Evolutionary conservation across 2,329 filamentous ascomycete species (phyloP).

Genomic region (Fusarium albosuccineum): DNA sequence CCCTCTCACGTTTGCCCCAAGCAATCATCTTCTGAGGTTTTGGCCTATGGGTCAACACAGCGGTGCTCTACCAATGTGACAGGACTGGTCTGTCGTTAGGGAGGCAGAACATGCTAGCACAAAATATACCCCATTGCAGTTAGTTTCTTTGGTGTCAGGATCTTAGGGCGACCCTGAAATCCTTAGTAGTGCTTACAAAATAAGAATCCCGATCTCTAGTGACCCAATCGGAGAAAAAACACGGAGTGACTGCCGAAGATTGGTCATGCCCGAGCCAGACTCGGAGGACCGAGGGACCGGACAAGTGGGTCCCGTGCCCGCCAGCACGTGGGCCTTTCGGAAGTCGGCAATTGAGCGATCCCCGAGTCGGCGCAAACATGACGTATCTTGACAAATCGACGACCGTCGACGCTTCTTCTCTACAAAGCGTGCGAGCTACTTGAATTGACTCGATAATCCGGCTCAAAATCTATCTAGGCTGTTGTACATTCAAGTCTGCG

Average conservation of each 20-base stretch:
- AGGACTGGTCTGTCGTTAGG: no score
- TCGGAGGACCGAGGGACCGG: constrained; percentile 23
- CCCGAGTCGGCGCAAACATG: constrained; percentile 1
- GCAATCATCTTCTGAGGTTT: no score
- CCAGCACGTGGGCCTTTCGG: constrained; percentile 1
- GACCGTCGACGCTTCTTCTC: not conserved
- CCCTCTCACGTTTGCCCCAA: no score
- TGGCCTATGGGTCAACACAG: no score
- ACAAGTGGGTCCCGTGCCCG: constrained; percentile 18
- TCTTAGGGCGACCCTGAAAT: no score
- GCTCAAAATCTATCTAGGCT: no score
- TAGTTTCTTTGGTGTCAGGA: no score
- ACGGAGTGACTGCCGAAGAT: constrained; percentile 5
- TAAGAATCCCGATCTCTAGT: not conserved
- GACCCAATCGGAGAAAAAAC: not conserved
- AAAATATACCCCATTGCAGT: no score
- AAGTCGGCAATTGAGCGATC: constrained; percentile 5
- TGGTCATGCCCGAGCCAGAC: not conserved
- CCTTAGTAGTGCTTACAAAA: no score
- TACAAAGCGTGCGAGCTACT: not conserved
- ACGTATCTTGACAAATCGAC: constrained; percentile 6
- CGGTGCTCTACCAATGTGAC: no score
- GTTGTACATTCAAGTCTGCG: not conserved
- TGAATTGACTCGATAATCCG: constrained; percentile 3
- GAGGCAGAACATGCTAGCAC: no score